Conservation (phyloP, 2,329 filamentous ascomycete species). For the Ophiosphaerella herpotricha region DNA sequence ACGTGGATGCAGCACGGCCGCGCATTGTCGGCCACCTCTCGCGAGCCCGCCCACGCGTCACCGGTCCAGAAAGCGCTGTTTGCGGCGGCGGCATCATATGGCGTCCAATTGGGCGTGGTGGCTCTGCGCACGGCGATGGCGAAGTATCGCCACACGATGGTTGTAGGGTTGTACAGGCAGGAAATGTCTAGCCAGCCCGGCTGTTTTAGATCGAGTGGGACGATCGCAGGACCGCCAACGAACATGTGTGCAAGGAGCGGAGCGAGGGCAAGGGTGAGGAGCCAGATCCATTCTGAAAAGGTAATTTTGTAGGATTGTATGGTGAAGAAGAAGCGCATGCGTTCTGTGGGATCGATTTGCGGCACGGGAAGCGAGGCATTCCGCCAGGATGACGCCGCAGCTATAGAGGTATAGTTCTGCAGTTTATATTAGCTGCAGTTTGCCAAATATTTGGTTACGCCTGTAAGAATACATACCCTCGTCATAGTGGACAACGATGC, state of each 20-base stretch:
- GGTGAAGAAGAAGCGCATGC: constrained; percentile 1
- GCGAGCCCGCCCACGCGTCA: background rate
- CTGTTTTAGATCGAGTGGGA: background rate
- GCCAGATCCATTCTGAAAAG: constrained; percentile 1
- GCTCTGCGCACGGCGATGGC: background rate
- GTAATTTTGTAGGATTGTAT: background rate
- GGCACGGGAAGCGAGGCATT: background rate
- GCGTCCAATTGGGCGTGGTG: background rate
- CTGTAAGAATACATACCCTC: too few species aligned
- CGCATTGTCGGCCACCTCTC: constrained; percentile 2
- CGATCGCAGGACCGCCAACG: background rate
- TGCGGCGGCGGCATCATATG: background rate
- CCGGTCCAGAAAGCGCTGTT: background rate
- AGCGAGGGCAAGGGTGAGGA: background rate
- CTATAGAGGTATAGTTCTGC: background rate
- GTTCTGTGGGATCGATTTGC: background rate
- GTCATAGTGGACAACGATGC: too few species aligned
- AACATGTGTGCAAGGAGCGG: background rate
- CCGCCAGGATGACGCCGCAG: background rate
- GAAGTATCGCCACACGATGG: background rate
- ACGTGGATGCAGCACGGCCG: constrained; percentile 3
- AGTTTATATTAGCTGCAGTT: background rate
- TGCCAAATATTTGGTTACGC: background rate
- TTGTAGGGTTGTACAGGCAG: background rate
- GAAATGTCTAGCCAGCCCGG: background rate